phyloP scores from a whole-genome alignment of 2,329 filamentous ascomycete genomes.

The Chrysoporthe deuterocubensis region DNA sequence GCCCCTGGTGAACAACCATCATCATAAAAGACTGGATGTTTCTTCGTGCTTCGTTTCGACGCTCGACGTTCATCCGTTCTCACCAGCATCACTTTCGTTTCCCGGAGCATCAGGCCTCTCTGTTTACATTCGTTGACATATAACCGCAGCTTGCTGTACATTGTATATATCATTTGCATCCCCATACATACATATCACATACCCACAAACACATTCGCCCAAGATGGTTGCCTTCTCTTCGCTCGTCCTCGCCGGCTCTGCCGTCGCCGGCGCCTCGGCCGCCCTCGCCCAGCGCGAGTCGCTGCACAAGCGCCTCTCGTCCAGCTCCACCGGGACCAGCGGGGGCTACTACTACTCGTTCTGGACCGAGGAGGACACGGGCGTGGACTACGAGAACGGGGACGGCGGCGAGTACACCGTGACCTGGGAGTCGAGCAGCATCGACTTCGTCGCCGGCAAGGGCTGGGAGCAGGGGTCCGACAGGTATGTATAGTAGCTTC shows the following conservation, averaged over 20 bases:
- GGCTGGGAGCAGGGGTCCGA: conserved; percentile 50
- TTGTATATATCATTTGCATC: conserved; percentile 12
- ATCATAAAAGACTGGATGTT: not conserved
- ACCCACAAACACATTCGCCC: not conserved
- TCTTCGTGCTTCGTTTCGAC: not conserved
- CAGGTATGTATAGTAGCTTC: conserved; percentile 33
- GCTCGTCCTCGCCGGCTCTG: conserved; percentile 39
- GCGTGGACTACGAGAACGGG: conserved; percentile 59
- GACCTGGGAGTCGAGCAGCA: conserved; percentile 49
- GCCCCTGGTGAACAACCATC: too few species aligned
- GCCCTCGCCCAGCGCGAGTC: conserved; percentile 12
- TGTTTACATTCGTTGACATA: conserved; percentile 1
- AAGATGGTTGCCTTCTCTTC: conserved; percentile 47
- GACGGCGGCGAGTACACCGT: conserved; percentile 54
- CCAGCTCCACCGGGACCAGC: conserved; percentile 53
- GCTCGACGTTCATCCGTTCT: not conserved
- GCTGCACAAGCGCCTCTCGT: conserved; percentile 36
- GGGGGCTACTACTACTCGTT: conserved; percentile 65
- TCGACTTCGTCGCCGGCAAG: conserved; percentile 54
- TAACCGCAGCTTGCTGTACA: not conserved
- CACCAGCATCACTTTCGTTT: not conserved
- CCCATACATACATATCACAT: not conserved
- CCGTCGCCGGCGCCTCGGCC: conserved; percentile 17
- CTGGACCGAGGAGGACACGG: conserved; percentile 58
- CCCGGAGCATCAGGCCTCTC: not conserved